Conservation (phyloP, 192 early-diverging fungal genomes). For the Entomortierella parvispora region DNA sequence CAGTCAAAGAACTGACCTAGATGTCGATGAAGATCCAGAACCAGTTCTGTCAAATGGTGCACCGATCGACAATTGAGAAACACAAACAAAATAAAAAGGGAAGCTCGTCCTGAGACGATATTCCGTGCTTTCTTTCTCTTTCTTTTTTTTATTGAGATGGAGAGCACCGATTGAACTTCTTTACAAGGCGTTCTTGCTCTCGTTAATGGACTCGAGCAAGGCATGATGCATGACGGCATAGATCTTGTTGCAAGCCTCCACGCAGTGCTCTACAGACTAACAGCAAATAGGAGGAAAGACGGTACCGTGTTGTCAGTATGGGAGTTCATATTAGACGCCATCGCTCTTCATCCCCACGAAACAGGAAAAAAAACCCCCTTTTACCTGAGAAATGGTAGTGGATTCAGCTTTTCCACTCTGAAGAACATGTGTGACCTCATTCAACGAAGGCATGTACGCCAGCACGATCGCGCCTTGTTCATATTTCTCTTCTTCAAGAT, state of each 20-base stretch:
- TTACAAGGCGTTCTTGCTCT: conserved; percentile 11
- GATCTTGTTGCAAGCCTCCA: conserved; percentile 81
- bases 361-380: background rate
- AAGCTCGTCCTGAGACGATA: too few relatives aligned
- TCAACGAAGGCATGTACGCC: conserved; percentile 83
- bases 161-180: too few relatives aligned
- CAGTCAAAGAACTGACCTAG: background rate
- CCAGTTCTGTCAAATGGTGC: background rate
- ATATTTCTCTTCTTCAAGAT: conserved; percentile 66
- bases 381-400: conserved; percentile 62
- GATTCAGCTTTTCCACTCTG: conserved; percentile 72
- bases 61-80: too few relatives aligned
- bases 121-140: too few relatives aligned
- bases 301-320: too few relatives aligned
- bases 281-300: background rate
- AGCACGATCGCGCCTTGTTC: conserved; percentile 71
- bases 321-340: too few relatives aligned
- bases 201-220: conserved; percentile 60
- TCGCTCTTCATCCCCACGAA: background rate
- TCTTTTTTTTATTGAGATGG: too few relatives aligned
- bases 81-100: too few relatives aligned
- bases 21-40: background rate
- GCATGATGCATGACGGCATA: conserved; percentile 74
- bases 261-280: conserved; percentile 77
- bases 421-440: conserved; percentile 82